Base-by-base conservation (phyloP, 2,329 filamentous ascomycete genomes). In the Dactylonectria macrodidyma region DNA sequence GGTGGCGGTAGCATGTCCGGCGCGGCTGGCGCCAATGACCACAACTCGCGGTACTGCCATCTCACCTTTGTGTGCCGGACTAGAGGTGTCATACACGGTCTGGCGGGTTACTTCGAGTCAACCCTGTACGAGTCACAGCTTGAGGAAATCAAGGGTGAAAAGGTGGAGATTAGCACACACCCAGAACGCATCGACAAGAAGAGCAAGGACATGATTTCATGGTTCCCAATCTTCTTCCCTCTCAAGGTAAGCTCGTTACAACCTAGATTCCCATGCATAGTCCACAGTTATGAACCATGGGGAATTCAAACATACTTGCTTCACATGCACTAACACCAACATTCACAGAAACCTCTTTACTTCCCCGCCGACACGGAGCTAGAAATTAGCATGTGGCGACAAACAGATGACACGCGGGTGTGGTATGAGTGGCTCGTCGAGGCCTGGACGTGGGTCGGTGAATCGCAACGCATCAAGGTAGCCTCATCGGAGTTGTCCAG, bases 351-450 rank as follows among this genome's bases (percentile, higher is more conserved):
- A 74, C 95, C 96, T 0, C 86, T 99, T 14, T 93, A 94, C 78
- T 90, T 97, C 73, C 95, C 96, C 0, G 92, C 94, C 65, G 90
- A 94, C 71, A 91, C 92, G 0, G 94, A 97, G 80, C 85, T 98
- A 5, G 93, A 97, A 73, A 90, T 98, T 44, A 96, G 91, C 78
- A 98, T 99, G 91, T 98, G 95, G 93, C 89, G 96, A 58, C 93
- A 97, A 82, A 98, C 96, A 1, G 95, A 99, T 78, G 94, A 98
- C 78, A 90, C 92, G 44, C 97, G 93, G 80, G 96, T 99, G 8
- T 99, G 96, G 97, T 99, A 99, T 80, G 96, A 99, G 80, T 99
- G 96, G 96, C 86, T 96, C 68, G 91, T 98, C 2, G 96, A 98
- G 80, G 93, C 93, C 11, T 98, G 91, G 80, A 88, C 86, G 22